Conservation (phyloP, 176 grass and related monocot species). For the Coix lacrymajobi region DNA sequence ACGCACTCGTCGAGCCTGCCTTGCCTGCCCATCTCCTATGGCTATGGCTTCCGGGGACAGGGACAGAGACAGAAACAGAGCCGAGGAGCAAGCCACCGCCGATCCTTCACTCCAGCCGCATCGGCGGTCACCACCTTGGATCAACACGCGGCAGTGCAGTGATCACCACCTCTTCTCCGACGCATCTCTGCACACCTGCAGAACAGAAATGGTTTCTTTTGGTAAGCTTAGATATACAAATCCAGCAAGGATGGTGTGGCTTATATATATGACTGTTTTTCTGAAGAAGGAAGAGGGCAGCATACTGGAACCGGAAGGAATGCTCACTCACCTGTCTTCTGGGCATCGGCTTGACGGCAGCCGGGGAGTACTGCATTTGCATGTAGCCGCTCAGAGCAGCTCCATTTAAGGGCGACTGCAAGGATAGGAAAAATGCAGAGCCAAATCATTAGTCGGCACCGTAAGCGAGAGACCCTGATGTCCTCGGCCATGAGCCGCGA, state of each 20-base stretch:
- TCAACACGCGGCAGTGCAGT: neutral
- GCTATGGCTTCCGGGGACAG: slow-evolving; percentile 6
- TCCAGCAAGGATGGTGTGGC: neutral
- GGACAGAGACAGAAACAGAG: neutral
- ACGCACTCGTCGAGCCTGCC: neutral
- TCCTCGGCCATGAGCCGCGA: too few species aligned
- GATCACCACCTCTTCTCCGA: slow-evolving; percentile 49
- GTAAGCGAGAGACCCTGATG: neutral
- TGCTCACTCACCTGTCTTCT: slow-evolving; percentile 63
- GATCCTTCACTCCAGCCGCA: neutral
- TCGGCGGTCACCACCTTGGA: neutral
- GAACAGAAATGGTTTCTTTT: neutral
- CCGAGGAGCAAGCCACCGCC: neutral
- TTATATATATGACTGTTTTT: neutral
- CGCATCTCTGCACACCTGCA: slow-evolving; percentile 52
- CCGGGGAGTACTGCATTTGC: slow-evolving; percentile 50
- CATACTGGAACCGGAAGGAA: neutral
- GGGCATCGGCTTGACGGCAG: slow-evolving; percentile 37
- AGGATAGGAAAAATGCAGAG: neutral
- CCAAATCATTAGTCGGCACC: slow-evolving; percentile 26
- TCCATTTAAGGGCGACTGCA: slow-evolving; percentile 14
- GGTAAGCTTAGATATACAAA: neutral
- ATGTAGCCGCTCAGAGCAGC: slow-evolving; percentile 38
- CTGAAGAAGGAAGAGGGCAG: neutral
- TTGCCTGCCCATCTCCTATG: neutral